Base-by-base conservation (phyloP, 805 yeast genomes). In the Debaryomyces castellii region DNA sequence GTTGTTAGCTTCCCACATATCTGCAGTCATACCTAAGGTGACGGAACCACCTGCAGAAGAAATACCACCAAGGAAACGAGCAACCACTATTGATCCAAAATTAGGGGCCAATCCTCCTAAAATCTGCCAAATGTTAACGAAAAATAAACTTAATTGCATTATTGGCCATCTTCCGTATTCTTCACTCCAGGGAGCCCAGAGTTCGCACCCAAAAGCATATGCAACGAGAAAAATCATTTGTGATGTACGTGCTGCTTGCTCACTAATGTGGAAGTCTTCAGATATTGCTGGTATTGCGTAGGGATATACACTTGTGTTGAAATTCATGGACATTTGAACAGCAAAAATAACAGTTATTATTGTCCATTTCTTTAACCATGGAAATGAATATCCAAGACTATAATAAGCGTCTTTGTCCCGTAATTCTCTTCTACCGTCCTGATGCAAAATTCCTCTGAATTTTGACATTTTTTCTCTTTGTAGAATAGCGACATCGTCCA, bases 301-400 rank as follows among this genome's bases (percentile, higher is more conserved):
- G 9, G 65, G 58, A 43, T 59, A 70, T 6, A 70, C 62, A 46
- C 69, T 59, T 1, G 76, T 48, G 51, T 70, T 70, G 58, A 66
- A 70, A 51, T 70, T 70, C 74, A 70, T 70, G 3, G 74, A 69
- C 41, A 66, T 45, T 47, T 70, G 76, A 12, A 69, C 73, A 11
- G 58, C 46, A 42, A 70, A 70, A 16, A 67, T 62, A 2, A 69
- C 65, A 1, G 69, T 51, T n/a, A 70, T 46, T 30, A 69, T 63
- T 25, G 47, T 50, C 74, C 74, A 68, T 49, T 70, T 70, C 44
- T 61, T 64, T 38, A 39, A 38, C 42, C 57, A 38, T 2, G 73
- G 62, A 46, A 58, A 69, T 12, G 52, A 38, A 48, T 52, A 67
- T 4, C 74, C 76, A 10, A 70, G 55, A 38, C 55, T 58, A 12